phyloP scores from a whole-genome alignment of 1,284 basidiomycete genomes.

The Papiliotrema fonsecae region DNA sequence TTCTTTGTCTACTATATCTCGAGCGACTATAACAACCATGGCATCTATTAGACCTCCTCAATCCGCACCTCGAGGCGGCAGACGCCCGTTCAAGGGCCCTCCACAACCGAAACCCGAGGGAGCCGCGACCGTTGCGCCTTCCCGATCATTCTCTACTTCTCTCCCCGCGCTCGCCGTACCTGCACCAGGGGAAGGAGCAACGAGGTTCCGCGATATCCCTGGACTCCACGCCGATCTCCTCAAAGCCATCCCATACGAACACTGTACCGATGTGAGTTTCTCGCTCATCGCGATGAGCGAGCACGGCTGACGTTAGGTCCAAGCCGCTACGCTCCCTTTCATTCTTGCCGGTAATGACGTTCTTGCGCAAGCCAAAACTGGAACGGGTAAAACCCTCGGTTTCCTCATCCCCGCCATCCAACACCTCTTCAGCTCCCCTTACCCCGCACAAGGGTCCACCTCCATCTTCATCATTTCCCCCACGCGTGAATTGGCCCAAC shows the following conservation, averaged over 20 bases:
- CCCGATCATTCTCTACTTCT: background rate
- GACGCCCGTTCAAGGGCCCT: background rate
- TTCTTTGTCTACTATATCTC: background rate
- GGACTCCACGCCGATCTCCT: conserved; percentile 22
- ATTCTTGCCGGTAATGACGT: conserved; percentile 48
- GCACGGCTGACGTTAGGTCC: conserved; percentile 25
- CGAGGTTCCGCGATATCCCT: conserved; percentile 20
- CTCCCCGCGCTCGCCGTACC: background rate
- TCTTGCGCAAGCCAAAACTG: conserved; percentile 54
- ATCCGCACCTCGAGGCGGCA: background rate
- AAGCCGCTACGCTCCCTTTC: conserved; percentile 51
- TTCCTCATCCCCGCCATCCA: conserved; percentile 53
- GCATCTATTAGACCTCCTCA: background rate
- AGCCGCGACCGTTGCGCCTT: background rate
- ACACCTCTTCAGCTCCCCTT: conserved; percentile 32
- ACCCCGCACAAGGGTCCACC: conserved; percentile 21
- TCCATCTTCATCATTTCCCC: conserved; percentile 49
- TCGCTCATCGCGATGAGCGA: background rate
- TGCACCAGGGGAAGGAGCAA: too few relatives aligned
- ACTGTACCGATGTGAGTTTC: conserved; percentile 45
- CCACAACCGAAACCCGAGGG: background rate
- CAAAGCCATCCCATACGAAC: conserved; percentile 39
- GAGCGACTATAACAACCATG: background rate
- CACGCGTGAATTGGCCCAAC: conserved; percentile 52
- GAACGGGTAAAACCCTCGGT: conserved; percentile 55